phyloP scores from a whole-genome alignment of 306 rosid genomes.

The Argentina anserina region DNA sequence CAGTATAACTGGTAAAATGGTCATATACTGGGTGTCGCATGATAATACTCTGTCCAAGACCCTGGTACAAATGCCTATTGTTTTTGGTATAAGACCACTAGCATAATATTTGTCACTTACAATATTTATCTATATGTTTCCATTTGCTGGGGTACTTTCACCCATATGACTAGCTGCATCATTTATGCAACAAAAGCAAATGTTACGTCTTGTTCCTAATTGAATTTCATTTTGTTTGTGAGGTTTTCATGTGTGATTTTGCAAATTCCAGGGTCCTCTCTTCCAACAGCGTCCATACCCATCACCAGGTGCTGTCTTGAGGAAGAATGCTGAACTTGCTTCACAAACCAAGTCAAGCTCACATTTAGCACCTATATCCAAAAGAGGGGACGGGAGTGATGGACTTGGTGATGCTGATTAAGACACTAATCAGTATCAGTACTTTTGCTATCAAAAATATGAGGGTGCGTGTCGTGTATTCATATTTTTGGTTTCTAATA shows the following conservation, averaged over 20 bases:
- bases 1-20: not conserved
- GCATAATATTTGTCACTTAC: not conserved
- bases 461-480: not conserved
- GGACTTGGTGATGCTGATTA: conserved; percentile 98
- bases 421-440: not conserved
- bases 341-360: conserved; percentile 70
- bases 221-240: not conserved
- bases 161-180: not conserved
- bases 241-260: conserved; percentile 16
- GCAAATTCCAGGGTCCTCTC: conserved; percentile 80
- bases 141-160: not conserved
- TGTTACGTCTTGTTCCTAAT: not conserved
- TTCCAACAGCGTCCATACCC: conserved; percentile 99
- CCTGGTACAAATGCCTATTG: not conserved
- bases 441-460: not conserved
- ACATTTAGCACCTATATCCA: conserved; percentile 63
- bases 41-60: not conserved
- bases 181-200: not conserved
- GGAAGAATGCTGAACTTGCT: conserved; percentile 92
- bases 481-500: not conserved
- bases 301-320: conserved; percentile 94
- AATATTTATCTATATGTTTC: not conserved
- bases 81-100: not conserved
- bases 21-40: not conserved
- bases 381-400: conserved; percentile 96